A percentile compares a stretch with the other conserved stretches of the same genome.
Evolutionary conservation across 2,329 filamentous ascomycete genomes (phyloP).

Genomic region (Fusarium floridanum): DNA sequence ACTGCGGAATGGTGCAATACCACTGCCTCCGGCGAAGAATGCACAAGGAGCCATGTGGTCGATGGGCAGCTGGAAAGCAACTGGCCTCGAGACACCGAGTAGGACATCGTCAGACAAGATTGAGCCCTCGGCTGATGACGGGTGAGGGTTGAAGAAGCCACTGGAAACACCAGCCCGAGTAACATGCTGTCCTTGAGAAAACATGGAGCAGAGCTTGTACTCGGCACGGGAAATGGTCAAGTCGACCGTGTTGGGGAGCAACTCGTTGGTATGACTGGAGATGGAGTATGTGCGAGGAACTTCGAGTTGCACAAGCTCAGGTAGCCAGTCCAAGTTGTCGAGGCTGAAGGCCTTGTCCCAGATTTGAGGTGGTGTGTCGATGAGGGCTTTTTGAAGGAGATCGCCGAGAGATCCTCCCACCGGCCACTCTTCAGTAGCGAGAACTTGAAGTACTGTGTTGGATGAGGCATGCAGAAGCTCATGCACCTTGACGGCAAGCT

Average conservation of each 20-base stretch:
- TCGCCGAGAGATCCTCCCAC: conserved; percentile 64
- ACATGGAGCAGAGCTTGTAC: conserved; percentile 60
- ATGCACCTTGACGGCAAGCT: conserved; percentile 63
- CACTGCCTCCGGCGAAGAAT: conserved; percentile 66
- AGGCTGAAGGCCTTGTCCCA: conserved; percentile 66
- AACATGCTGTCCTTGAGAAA: conserved; percentile 50
- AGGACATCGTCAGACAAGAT: conserved; percentile 59
- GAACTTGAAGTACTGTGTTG: conserved; percentile 61
- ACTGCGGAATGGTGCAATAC: conserved; percentile 66
- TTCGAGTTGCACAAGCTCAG: conserved; percentile 61
- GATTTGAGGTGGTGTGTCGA: conserved; percentile 61
- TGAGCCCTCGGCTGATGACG: conserved; percentile 52
- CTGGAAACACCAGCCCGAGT: conserved; percentile 63
- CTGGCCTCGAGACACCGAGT: conserved; percentile 64
- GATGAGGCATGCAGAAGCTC: conserved; percentile 63
- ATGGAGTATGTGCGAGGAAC: conserved; percentile 67
- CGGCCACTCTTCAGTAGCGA: conserved; percentile 65
- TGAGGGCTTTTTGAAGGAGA: conserved; percentile 61
- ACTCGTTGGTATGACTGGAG: conserved; percentile 62
- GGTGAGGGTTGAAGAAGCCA: conserved; percentile 64
- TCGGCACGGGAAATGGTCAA: conserved; percentile 65
- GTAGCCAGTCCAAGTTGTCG: conserved; percentile 59
- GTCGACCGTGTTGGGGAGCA: conserved; percentile 65
- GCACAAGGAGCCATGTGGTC: conserved; percentile 64
- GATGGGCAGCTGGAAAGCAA: conserved; percentile 65